Evolutionary conservation across 129 eudicot species (phyloP).

Genomic region (Pseudognaphalium luteoalbum): DNA sequence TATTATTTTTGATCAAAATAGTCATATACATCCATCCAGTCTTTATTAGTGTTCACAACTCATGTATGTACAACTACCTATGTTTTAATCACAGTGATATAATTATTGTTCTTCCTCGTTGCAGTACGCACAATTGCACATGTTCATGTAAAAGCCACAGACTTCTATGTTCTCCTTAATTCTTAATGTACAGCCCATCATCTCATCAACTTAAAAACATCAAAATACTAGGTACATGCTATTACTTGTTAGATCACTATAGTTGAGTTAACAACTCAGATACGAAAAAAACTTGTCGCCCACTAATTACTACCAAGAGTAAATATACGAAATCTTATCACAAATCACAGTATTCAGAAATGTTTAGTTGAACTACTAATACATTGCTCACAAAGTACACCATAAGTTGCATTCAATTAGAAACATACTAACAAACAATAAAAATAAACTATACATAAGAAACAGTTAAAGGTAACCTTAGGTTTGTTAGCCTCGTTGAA

Average conservation of each 20-base stretch:
- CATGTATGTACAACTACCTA: too few species aligned
- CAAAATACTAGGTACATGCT: neutral
- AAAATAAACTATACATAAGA: neutral
- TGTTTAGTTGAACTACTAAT: neutral
- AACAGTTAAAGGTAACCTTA: constrained; percentile 47
- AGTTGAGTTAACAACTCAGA: neutral
- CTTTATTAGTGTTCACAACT: neutral
- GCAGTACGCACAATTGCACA: neutral
- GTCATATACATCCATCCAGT: neutral
- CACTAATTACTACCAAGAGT: neutral
- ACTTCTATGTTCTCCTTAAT: neutral
- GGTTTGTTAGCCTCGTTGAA: constrained; percentile 60
- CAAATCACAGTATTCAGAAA: too few species aligned
- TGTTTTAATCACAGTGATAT: too few species aligned
- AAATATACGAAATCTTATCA: neutral
- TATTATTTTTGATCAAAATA: neutral
- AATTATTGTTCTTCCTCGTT: too few species aligned
- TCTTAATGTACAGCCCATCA: neutral
- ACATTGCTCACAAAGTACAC: neutral
- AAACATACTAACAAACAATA: neutral
- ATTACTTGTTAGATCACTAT: neutral
- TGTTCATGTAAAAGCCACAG: neutral
- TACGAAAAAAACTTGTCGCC: neutral
- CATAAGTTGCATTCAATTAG: neutral
- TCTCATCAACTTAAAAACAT: neutral